A percentile compares a stretch with the other conserved stretches of the same genome.
These are phyloP conservation scores for Trichoderma cornu-damae DNA, from an alignment of 2,329 filamentous ascomycete species.

Conservation along the genomic window DNA sequence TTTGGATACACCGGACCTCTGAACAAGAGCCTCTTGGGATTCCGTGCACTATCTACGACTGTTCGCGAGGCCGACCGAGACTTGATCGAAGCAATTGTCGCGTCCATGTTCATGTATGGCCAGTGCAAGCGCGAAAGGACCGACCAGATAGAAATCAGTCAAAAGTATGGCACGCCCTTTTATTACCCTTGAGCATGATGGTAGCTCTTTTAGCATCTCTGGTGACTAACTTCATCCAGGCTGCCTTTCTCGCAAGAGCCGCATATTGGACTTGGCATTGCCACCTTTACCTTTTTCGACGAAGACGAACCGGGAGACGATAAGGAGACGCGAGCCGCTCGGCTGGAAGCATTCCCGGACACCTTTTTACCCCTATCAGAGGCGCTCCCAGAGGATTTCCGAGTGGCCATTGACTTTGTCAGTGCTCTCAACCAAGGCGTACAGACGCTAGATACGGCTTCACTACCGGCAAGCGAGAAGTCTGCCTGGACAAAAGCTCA, in stretches of 20 bases:
- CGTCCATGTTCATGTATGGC: slow-evolving; percentile 73
- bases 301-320: slow-evolving; percentile 59
- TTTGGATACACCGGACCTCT: slow-evolving; percentile 94
- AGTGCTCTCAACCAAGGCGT: slow-evolving; percentile 53
- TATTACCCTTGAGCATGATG: neutral
- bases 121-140: slow-evolving; percentile 67
- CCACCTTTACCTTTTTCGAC: slow-evolving; percentile 73
- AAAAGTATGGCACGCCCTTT: slow-evolving; percentile 52
- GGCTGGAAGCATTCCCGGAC: slow-evolving; percentile 47
- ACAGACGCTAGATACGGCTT: slow-evolving; percentile 46
- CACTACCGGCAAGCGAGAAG: slow-evolving; percentile 45
- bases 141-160: slow-evolving; percentile 63
- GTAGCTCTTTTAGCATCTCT: neutral
- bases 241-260: slow-evolving; percentile 65
- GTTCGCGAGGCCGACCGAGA: slow-evolving; percentile 77
- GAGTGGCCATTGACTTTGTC: slow-evolving; percentile 54
- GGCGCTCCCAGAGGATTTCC: slow-evolving; percentile 55
- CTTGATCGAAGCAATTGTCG: slow-evolving; percentile 74
- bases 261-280: slow-evolving; percentile 71
- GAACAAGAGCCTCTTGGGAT: slow-evolving; percentile 81
- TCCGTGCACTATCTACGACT: slow-evolving; percentile 74
- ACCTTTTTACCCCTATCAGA: slow-evolving; percentile 55
- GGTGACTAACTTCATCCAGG: slow-evolving; percentile 31
- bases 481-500: slow-evolving; percentile 52
- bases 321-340: slow-evolving; percentile 40